Evolutionary conservation across 495 filamentous ascomycete species (phyloP).

Genomic region (Lasiosphaeriaceae sp.): DNA sequence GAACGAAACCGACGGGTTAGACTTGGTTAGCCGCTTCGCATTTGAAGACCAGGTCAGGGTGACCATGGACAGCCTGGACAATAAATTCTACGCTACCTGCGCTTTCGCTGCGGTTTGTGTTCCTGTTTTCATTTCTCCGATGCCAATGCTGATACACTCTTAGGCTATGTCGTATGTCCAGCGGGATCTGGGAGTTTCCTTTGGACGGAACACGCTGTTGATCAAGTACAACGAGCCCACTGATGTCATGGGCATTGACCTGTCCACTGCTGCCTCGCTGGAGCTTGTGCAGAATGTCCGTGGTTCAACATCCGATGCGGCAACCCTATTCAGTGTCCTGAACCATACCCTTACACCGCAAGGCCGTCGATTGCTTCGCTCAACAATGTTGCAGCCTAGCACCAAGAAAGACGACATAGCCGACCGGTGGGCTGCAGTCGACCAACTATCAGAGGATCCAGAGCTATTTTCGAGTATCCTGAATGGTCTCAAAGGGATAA

Average conservation of each 20-base stretch:
- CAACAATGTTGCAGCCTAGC: conserved; percentile 85
- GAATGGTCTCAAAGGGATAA: conserved; percentile 43
- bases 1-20: conserved; percentile 77
- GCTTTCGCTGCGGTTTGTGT: conserved; percentile 77
- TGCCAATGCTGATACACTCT: too few species aligned
- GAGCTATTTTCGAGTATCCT: conserved; percentile 80
- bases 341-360: conserved; percentile 85
- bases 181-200: conserved; percentile 53
- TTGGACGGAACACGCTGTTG: conserved; percentile 72
- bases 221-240: conserved; percentile 87
- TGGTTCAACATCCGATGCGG: conserved; percentile 66
- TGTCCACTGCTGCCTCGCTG: conserved; percentile 75
- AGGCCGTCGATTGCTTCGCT: conserved; percentile 75
- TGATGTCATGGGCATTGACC: conserved; percentile 91
- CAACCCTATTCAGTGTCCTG: conserved; percentile 75
- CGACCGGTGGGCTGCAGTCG: conserved; percentile 77
- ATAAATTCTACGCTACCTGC: conserved; percentile 87
- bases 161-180: conserved; percentile 83
- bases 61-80: conserved; percentile 70
- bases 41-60: conserved; percentile 73
- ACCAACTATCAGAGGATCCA: conserved; percentile 78
- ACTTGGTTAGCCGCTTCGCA: conserved; percentile 74
- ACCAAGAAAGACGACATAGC: conserved; percentile 57
- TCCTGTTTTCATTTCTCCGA: background rate
- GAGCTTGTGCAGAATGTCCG: conserved; percentile 86